phyloP scores from a whole-genome alignment of 2,329 filamentous ascomycete genomes.

The Ampelomyces quisqualis region DNA sequence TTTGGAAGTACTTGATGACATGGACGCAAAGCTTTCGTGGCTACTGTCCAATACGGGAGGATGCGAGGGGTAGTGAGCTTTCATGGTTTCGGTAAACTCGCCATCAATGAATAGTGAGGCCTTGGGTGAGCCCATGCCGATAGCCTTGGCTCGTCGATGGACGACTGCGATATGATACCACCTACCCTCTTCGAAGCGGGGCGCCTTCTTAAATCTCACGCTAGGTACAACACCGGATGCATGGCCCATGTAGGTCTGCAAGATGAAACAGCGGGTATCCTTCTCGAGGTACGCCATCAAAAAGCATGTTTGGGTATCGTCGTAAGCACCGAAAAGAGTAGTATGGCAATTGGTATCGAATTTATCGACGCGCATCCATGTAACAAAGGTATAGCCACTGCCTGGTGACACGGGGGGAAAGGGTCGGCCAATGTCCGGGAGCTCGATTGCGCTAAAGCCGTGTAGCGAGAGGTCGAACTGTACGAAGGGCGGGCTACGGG shows the following conservation, averaged over 20 bases:
- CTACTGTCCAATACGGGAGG: constrained; percentile 65
- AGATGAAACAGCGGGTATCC: constrained; percentile 88
- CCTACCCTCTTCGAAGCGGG: constrained; percentile 68
- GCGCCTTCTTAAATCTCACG: constrained; percentile 89
- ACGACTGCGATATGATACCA: constrained; percentile 96
- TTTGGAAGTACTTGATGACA: constrained; percentile 58
- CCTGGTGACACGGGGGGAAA: constrained; percentile 78
- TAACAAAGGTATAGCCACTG: constrained; percentile 82
- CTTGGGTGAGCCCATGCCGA: constrained; percentile 70
- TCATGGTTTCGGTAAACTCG: constrained; percentile 88
- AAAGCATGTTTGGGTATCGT: constrained; percentile 89
- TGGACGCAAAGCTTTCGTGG: constrained; percentile 69
- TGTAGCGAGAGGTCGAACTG: constrained; percentile 90
- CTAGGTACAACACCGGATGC: constrained; percentile 67
- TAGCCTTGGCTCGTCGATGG: constrained; percentile 70
- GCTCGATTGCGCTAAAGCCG: constrained; percentile 86
- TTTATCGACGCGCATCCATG: constrained; percentile 84
- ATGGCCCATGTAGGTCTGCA: constrained; percentile 91
- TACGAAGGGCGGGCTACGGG: constrained; percentile 78
- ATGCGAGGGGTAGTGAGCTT: constrained; percentile 79
- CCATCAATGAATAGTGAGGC: constrained; percentile 90
- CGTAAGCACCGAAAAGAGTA: constrained; percentile 93
- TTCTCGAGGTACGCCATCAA: constrained; percentile 90
- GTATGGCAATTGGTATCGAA: constrained; percentile 87
- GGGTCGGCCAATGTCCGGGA: constrained; percentile 77